A percentile compares a stretch with the other conserved stretches of the same genome.
Evolutionary conservation across 208 protist genomes (phyloP).

Genomic region (Naegleria lovaniensis): DNA sequence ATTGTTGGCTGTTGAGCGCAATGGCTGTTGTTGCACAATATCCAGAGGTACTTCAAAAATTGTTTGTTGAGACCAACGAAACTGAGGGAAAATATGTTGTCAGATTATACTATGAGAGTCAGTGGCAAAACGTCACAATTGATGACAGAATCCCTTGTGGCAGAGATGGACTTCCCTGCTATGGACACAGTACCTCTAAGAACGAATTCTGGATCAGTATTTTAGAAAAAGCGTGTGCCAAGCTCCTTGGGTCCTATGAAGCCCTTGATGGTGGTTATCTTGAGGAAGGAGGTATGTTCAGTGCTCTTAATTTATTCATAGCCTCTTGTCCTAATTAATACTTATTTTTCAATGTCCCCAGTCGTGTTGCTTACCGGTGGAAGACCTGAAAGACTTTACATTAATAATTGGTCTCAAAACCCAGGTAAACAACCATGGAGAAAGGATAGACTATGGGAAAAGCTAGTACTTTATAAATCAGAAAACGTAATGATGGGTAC

Average conservation of each 20-base stretch:
- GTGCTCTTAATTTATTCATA: neutral
- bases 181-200: neutral
- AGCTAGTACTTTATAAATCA: neutral
- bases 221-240: slow-evolving; percentile 28
- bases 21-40: neutral
- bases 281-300: neutral
- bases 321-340: too few species aligned
- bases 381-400: neutral
- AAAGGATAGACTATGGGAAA: slow-evolving; percentile 15
- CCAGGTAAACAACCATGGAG: neutral
- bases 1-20: neutral
- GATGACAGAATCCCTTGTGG: slow-evolving; percentile 19
- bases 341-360: too few species aligned
- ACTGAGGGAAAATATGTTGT: slow-evolving; percentile 8
- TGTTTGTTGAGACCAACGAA: slow-evolving; percentile 3
- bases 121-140: neutral
- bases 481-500: neutral
- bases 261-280: slow-evolving; percentile 25
- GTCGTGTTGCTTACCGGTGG: neutral
- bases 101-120: neutral
- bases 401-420: neutral
- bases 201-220: slow-evolving; percentile 29
- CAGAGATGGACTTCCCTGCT: neutral
- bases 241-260: slow-evolving; percentile 33
- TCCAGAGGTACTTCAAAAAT: neutral